Base-by-base conservation (phyloP, 139 green algal genomes). In the Chlorella sp. region DNA sequence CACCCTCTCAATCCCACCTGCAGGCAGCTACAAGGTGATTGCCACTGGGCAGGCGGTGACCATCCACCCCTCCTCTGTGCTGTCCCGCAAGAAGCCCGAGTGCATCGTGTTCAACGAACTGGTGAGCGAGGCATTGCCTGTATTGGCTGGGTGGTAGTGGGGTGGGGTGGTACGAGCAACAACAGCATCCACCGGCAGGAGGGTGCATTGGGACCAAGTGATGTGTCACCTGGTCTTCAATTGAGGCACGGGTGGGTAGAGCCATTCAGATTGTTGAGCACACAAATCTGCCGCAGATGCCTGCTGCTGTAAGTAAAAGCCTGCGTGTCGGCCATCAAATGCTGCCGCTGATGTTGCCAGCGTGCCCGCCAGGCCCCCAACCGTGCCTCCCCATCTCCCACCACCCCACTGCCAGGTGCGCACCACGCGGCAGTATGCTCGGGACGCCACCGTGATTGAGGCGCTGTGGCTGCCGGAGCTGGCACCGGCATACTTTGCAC, bases 91-190 rank as follows among this genome's bases (percentile, higher is more conserved):
- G 42, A 92, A 93, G 84, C 91, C 95, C 9, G 92, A 93, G n/a
- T 96, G 87, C 87, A 93, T 98, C 1, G 93, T 98, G 34, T 99
- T 98, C 91, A 94, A 93, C 83, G 96, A 98, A 91, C 89, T 98
- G 40, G 91, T 97, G 83, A 68, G 82, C 48, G 80, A 53, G 40
- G 18, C 16, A n/a, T 39, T n/a, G 21, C 21, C 26, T 34, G 24
- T 60, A 16, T 66, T 26, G 37, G 37, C 22, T 57, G 42, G 37
- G 34, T 21, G 37, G 80, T 16, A 4, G 75, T 34, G 34, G 3
- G 34, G 14, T 16, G 34, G 9, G 69, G 69, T 3, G 69, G 69
- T 12, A 16, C 2, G 69, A 77, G 2, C 28, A 36, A 2, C 3
- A 2, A 2, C 22, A 28, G 64, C 21, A 26, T 5, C 64, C 21